These are phyloP conservation scores for Claviceps arundinis DNA, from an alignment of 2,329 filamentous ascomycete genomes.

Conservation along the genomic window DNA sequence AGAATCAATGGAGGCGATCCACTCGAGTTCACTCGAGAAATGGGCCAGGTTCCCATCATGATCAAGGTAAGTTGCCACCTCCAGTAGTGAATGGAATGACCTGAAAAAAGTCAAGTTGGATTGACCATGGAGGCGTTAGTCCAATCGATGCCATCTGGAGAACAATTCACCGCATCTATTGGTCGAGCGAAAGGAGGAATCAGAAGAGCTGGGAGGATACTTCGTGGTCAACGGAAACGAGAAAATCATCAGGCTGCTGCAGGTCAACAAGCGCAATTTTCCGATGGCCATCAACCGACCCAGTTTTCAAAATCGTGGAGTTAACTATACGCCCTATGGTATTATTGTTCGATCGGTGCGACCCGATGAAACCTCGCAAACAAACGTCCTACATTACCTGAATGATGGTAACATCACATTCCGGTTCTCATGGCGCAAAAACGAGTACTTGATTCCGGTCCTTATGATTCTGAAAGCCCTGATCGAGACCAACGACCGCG, in stretches of 20 bases:
- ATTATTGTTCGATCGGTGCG: conserved; percentile 85
- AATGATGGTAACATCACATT: conserved; percentile 94
- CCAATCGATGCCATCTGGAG: conserved; percentile 82
- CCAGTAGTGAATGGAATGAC: not conserved
- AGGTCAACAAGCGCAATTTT: conserved; percentile 83
- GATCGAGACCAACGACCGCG: conserved; percentile 88
- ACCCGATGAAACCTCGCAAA: conserved; percentile 96
- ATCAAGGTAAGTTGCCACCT: conserved; percentile 48
- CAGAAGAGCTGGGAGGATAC: conserved; percentile 91
- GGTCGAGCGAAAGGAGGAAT: conserved; percentile 82
- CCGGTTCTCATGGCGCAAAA: conserved; percentile 94
- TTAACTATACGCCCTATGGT: conserved; percentile 78
- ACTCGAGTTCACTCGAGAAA: conserved; percentile 67
- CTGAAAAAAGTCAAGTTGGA: not conserved
- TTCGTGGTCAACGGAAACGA: conserved; percentile 97
- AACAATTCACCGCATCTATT: conserved; percentile 71
- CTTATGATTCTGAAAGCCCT: conserved; percentile 96
- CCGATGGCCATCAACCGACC: conserved; percentile 87
- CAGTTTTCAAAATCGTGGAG: conserved; percentile 78
- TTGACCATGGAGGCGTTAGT: conserved; percentile 32
- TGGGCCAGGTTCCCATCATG: conserved; percentile 89
- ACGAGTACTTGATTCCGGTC: conserved; percentile 88
- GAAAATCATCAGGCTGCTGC: conserved; percentile 85
- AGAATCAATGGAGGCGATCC: conserved; percentile 77
- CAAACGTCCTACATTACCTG: conserved; percentile 91